A percentile compares a stretch with the other conserved stretches of the same genome.
These are phyloP conservation scores for Rhizopus delemar DNA, from an alignment of 371 early-diverging fungal genomes.

Conservation along the genomic window DNA sequence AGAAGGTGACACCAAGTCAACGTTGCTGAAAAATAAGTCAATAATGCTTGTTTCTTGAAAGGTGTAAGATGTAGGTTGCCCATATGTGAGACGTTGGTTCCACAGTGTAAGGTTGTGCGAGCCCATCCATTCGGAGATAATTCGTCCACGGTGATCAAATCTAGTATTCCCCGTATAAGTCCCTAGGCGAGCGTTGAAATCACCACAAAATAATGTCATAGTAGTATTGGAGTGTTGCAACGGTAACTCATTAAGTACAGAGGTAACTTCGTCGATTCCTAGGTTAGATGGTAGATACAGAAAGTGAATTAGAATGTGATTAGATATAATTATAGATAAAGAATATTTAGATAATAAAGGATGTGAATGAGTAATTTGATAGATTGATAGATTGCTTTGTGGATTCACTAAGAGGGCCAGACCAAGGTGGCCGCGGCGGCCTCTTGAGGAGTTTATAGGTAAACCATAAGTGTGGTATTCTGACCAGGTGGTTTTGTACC, in stretches of 20 bases:
- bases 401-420: too few species aligned
- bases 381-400: background rate
- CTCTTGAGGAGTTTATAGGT: background rate
- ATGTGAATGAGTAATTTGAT: background rate
- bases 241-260: background rate
- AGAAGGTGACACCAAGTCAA: background rate
- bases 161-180: background rate
- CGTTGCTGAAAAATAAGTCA: slow-evolving; percentile 4
- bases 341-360: slow-evolving; percentile 5
- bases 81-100: slow-evolving; percentile 10
- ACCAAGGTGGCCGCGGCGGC: too few species aligned
- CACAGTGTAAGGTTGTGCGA: slow-evolving; percentile 3
- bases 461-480: slow-evolving; percentile 13
- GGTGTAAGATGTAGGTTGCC: slow-evolving; percentile 9
- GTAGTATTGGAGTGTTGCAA: background rate
- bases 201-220: slow-evolving; percentile 1
- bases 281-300: background rate
- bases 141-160: background rate
- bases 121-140: background rate
- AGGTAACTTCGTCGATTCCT: background rate
- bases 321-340: background rate
- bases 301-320: slow-evolving; percentile 1
- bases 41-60: slow-evolving; percentile 1
- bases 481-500: slow-evolving; percentile 1
- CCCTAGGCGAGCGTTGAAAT: background rate